Conservation (phyloP, 768 basidiomycete species). For the Russula ochroleuca region DNA sequence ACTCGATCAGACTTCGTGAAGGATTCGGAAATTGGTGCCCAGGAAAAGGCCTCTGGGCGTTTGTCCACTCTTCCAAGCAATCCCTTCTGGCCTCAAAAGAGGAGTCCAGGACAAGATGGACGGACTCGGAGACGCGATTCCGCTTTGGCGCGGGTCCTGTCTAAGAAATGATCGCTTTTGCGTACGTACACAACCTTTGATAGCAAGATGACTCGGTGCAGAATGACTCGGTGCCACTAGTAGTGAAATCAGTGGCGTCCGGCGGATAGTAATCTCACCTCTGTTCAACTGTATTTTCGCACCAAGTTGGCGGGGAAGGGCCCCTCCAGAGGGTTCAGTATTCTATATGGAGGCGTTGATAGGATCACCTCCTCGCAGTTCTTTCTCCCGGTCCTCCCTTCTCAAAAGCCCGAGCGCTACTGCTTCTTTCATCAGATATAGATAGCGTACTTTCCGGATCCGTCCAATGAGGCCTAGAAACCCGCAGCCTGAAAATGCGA, state of each 20-base stretch:
- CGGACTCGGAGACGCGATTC: background rate
- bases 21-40: background rate
- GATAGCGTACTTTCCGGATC: background rate
- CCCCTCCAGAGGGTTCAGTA: background rate
- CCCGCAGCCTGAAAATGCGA: background rate
- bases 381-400: background rate
- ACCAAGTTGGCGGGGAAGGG: background rate
- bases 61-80: background rate
- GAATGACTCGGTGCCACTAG: background rate
- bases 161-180: background rate
- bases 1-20: background rate
- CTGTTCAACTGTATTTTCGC: background rate
- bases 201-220: background rate
- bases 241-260: background rate
- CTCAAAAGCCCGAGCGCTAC: background rate
- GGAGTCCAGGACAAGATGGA: background rate
- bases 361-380: background rate
- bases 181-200: background rate
- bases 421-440: background rate
- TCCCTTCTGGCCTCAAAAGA: background rate
- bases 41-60: background rate
- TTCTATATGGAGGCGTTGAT: background rate
- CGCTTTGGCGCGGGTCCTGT: too few relatives aligned
- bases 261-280: background rate
- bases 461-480: background rate